Conservation (phyloP, 805 yeast species). For the Lachancea quebecensis region DNA sequence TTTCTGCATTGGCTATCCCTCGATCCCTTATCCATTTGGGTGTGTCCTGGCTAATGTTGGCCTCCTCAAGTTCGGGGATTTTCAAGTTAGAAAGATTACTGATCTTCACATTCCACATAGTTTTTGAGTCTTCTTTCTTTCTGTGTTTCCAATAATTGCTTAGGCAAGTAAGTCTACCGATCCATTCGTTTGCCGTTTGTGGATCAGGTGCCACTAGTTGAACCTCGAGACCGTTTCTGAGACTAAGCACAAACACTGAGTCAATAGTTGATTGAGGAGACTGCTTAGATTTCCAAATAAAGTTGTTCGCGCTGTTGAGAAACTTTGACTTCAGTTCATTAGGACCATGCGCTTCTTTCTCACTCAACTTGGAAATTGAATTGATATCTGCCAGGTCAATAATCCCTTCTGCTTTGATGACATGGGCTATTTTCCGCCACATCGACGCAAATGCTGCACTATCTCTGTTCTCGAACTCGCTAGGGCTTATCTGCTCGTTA, state of each 20-base stretch:
- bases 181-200: slow-evolving; percentile 57
- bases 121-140: slow-evolving; percentile 35
- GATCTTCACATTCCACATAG: slow-evolving; percentile 34
- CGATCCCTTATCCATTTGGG: slow-evolving; percentile 50
- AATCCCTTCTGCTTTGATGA: slow-evolving; percentile 52
- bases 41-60: slow-evolving; percentile 40
- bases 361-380: slow-evolving; percentile 33
- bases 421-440: slow-evolving; percentile 50
- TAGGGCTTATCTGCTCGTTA: slow-evolving; percentile 28
- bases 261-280: slow-evolving; percentile 31
- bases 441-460: slow-evolving; percentile 54
- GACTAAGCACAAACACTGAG: slow-evolving; percentile 46
- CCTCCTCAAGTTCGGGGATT: slow-evolving; percentile 51
- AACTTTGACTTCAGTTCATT: slow-evolving; percentile 28
- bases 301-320: slow-evolving; percentile 10
- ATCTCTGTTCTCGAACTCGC: slow-evolving; percentile 46
- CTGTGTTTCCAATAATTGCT: slow-evolving; percentile 54
- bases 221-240: slow-evolving; percentile 40
- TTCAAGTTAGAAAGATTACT: slow-evolving; percentile 42
- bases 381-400: slow-evolving; percentile 51
- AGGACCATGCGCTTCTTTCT: slow-evolving; percentile 18
- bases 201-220: slow-evolving; percentile 51
- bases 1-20: slow-evolving; percentile 45
- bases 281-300: slow-evolving; percentile 16
- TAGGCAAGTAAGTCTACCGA: slow-evolving; percentile 39